A percentile compares a stretch with the other conserved stretches of the same genome.
These are phyloP conservation scores for Brasenia schreberi DNA, from an alignment of 164 flowering plant species.

Conservation along the genomic window DNA sequence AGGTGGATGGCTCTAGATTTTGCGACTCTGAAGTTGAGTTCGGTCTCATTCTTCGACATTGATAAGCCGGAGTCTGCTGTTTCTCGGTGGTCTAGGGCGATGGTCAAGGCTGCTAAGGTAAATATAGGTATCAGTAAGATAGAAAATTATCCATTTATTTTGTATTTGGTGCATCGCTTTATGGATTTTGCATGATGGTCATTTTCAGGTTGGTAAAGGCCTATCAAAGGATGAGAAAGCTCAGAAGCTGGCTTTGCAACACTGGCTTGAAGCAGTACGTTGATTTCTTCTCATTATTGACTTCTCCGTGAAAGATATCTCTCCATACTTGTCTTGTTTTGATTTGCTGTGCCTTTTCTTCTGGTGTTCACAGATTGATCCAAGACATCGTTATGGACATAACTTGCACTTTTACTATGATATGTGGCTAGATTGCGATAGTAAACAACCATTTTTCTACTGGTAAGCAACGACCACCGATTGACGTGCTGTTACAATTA, in stretches of 20 bases:
- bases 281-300: background rate
- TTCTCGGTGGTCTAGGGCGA: constrained; percentile 88
- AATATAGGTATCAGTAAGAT: background rate
- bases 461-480: constrained; percentile 36
- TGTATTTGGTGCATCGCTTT: background rate
- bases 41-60: constrained; percentile 76
- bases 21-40: constrained; percentile 75
- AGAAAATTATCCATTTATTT: background rate
- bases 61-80: constrained; percentile 65
- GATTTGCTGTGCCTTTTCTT: background rate
- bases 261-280: constrained; percentile 98
- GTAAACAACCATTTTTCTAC: constrained; percentile 84
- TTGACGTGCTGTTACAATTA: background rate
- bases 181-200: background rate
- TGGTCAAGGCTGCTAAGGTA: constrained; percentile 87
- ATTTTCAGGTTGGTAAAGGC: constrained; percentile 84
- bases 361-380: constrained; percentile 58
- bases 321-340: background rate
- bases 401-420: constrained; percentile 80
- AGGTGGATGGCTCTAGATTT: constrained; percentile 56
- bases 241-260: constrained; percentile 82
- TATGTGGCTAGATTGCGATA: constrained; percentile 77
- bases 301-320: background rate
- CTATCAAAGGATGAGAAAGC: constrained; percentile 84
- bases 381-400: constrained; percentile 95